Conservation (phyloP, 1,284 basidiomycete genomes). For the Ustilago trichophora region DNA sequence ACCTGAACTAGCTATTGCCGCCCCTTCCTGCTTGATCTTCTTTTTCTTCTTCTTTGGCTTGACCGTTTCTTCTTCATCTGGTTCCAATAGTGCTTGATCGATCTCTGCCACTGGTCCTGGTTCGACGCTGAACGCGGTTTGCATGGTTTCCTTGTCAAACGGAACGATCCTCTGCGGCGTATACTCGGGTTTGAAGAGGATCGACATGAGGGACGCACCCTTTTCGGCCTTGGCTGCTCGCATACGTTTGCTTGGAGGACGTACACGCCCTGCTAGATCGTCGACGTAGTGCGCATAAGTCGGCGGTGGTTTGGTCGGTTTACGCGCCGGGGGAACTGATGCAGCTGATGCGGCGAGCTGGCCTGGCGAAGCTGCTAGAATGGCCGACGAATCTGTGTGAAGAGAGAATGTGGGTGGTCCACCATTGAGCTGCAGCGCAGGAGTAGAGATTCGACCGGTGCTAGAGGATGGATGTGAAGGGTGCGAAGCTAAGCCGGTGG, state of each 20-base stretch:
- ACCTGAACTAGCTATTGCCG: conserved; percentile 1
- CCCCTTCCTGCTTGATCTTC: conserved; percentile 14
- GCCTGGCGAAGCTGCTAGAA: conserved; percentile 32
- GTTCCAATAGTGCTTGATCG: conserved; percentile 41
- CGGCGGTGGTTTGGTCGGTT: conserved; percentile 33
- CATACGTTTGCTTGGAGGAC: conserved; percentile 21
- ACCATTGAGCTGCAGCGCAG: conserved; percentile 33
- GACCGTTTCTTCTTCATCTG: conserved; percentile 41
- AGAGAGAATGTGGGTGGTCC: conserved; percentile 35
- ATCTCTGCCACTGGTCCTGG: conserved; percentile 41
- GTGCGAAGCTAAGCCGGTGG: conserved; percentile 13
- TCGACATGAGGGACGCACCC: conserved; percentile 16
- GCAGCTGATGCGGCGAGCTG: conserved; percentile 29
- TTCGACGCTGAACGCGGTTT: conserved; percentile 37
- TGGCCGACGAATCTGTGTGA: conserved; percentile 34
- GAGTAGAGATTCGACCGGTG: conserved; percentile 35
- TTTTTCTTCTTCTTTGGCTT: conserved; percentile 44
- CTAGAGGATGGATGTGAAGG: conserved; percentile 21
- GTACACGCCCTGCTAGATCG: conserved; percentile 40
- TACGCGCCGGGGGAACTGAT: conserved; percentile 26
- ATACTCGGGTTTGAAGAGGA: conserved; percentile 49
- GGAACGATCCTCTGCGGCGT: conserved; percentile 43
- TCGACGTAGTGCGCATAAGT: conserved; percentile 50
- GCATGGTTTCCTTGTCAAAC: conserved; percentile 44
- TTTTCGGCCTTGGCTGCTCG: conserved; percentile 26